A percentile compares a stretch with the other conserved stretches of the same genome.
phyloP scores from a whole-genome alignment of 768 basidiomycete species.

The Favolaschia claudopus region DNA sequence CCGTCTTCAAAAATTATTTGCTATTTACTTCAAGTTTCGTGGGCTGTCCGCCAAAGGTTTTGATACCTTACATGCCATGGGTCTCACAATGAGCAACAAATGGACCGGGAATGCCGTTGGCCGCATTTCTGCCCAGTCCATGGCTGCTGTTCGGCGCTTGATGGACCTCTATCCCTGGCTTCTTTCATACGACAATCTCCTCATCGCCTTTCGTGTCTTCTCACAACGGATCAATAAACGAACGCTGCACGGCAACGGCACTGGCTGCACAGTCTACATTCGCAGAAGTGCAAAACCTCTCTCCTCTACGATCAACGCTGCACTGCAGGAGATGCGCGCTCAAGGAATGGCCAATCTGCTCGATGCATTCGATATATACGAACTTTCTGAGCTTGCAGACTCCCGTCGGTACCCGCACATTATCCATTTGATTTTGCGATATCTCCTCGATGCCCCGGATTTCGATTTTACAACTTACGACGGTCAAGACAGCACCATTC shows the following conservation, averaged over 20 bases:
- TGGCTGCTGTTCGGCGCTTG: too few relatives aligned
- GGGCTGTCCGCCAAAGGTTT: too few relatives aligned
- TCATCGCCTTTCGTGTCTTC: constrained; percentile 44
- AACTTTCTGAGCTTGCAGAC: constrained; percentile 20
- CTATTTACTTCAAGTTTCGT: too few relatives aligned
- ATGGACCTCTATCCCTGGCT: constrained; percentile 37
- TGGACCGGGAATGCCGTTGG: too few relatives aligned
- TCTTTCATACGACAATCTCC: constrained; percentile 45
- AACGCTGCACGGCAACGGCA: constrained; percentile 43
- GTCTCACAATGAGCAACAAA: too few relatives aligned
- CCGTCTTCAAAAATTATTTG: too few relatives aligned
- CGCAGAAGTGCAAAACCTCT: constrained; percentile 30
- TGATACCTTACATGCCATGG: too few relatives aligned
- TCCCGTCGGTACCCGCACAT: constrained; percentile 17
- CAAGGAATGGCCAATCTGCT: constrained; percentile 33
- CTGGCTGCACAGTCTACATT: constrained; percentile 42
- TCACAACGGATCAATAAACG: constrained; percentile 46
- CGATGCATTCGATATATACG: constrained; percentile 28
- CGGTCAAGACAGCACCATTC: constrained; percentile 8
- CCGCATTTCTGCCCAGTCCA: too few relatives aligned
- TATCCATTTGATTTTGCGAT: constrained; percentile 32
- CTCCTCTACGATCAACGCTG: constrained; percentile 18
- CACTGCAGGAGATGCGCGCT: constrained; percentile 27
- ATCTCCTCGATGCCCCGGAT: constrained; percentile 35
- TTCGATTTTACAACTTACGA: constrained; percentile 39